A percentile compares a stretch with the other conserved stretches of the same genome.
Evolutionary conservation across 148 eudicot genomes (phyloP).

Genomic region (Persicaria maculosa): DNA sequence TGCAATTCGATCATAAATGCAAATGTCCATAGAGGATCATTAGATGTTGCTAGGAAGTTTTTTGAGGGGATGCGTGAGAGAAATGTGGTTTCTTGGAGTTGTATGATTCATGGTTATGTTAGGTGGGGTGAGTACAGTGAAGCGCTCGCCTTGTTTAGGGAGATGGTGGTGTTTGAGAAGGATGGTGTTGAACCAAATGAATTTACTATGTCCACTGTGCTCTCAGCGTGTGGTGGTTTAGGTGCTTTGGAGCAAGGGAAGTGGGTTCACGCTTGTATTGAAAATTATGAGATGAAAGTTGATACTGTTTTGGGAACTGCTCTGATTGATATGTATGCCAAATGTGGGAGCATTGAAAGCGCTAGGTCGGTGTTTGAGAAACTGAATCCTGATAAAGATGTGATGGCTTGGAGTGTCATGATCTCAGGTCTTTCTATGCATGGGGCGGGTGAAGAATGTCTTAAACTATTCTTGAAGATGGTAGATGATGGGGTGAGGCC

Average conservation of each 20-base stretch:
- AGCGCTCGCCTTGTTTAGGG: conserved; percentile 22
- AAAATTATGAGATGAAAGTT: conserved; percentile 20
- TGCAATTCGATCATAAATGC: conserved; percentile 36
- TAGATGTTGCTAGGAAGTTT: conserved; percentile 20
- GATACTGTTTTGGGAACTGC: conserved; percentile 26
- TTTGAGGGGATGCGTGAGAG: conserved; percentile 27
- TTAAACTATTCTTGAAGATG: conserved; percentile 20
- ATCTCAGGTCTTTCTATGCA: conserved; percentile 32
- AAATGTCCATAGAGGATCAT: conserved; percentile 18
- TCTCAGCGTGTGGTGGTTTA: conserved; percentile 25
- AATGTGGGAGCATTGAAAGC: conserved; percentile 33
- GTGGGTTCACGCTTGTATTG: conserved; percentile 30
- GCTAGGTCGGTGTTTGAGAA: conserved; percentile 24
- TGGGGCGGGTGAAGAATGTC: conserved; percentile 22
- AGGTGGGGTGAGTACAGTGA: conserved; percentile 22
- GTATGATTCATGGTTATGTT: conserved; percentile 31
- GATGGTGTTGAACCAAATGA: conserved; percentile 19
- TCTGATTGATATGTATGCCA: conserved; percentile 32
- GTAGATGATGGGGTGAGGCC: conserved; percentile 21
- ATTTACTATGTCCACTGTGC: conserved; percentile 26
- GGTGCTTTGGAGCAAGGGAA: conserved; percentile 32
- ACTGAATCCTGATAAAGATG: conserved; percentile 24
- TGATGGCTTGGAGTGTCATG: conserved; percentile 32
- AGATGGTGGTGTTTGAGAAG: conserved; percentile 19
- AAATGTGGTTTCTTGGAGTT: conserved; percentile 36